Evolutionary conservation across 805 yeast genomes (phyloP).

Genomic region (Hanseniaspora mollemarum): DNA sequence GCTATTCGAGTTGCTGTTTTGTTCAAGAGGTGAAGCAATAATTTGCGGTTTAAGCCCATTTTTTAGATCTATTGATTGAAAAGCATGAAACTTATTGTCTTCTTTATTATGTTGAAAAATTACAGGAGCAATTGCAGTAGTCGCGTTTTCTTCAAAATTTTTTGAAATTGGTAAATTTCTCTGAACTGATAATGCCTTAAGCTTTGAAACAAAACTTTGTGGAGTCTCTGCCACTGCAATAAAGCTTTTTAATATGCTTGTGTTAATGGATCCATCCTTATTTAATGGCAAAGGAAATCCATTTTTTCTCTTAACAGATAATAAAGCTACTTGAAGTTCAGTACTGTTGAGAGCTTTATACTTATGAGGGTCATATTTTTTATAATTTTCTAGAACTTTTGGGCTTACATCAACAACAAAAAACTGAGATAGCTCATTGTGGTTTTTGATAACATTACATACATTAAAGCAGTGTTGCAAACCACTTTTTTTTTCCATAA

Average conservation of each 20-base stretch:
- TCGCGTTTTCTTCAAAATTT: too few relatives aligned
- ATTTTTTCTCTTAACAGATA: slow-evolving; percentile 4
- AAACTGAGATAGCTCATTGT: background rate
- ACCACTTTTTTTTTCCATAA: background rate
- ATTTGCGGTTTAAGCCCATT: too few relatives aligned
- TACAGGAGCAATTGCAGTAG: too few relatives aligned
- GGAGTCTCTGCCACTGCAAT: background rate
- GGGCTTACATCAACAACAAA: background rate
- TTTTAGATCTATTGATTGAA: too few relatives aligned
- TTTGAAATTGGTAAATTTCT: background rate
- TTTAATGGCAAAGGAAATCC: slow-evolving; percentile 6
- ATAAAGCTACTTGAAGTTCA: slow-evolving; percentile 8
- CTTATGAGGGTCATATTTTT: background rate
- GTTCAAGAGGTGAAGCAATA: too few relatives aligned
- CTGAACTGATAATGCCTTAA: too few relatives aligned
- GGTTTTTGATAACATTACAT: background rate
- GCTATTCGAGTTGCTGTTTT: too few relatives aligned
- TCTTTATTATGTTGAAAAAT: too few relatives aligned
- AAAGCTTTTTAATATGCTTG: background rate
- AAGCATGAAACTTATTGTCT: too few relatives aligned
- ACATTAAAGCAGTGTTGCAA: background rate
- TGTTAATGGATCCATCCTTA: slow-evolving; percentile 3
- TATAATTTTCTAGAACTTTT: background rate
- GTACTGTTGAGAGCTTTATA: background rate
- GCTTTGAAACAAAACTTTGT: too few relatives aligned